Base-by-base conservation (phyloP, 495 filamentous ascomycete species). In the Hypoxylon cercidicola region DNA sequence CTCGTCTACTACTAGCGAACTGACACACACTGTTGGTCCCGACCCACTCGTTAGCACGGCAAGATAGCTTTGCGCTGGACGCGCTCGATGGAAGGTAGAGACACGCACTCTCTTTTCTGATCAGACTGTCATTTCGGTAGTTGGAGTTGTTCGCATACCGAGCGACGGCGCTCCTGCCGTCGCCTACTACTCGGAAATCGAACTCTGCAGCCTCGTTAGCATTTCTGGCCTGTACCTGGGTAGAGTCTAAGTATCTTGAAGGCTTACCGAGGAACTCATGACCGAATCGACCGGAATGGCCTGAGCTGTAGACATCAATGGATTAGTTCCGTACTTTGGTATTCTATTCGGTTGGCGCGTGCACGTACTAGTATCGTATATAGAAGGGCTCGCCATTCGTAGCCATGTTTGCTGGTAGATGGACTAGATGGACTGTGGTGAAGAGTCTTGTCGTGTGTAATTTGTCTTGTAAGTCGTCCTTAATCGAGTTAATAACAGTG, bases 81-180 rank as follows among this genome's bases (percentile, higher is more conserved):
- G 30, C 30, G 30, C 30, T 32, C 8, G 30, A 32, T 20, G 50
- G 13, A 44, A 47, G 32, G 28, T n/a, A n/a, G 20, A 9, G 52
- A 43, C 8, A 56, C 93, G 71, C 83, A 98, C 95, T 98, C 82
- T 98, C 96, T 93, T 98, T 99, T 64, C 96, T 90, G 73, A 99
- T 98, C 68, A 99, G 80, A 62, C 93, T 97, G 78, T 99, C 96
- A 81, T 98, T 98, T 65, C 96, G 89, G 79, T 99, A 99, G 78
- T 98, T 99, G 50, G 95, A 97, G 77, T 99, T 99, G 82, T 99
- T 99, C 40, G 96, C 96, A 78, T 99, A 99, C 71, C 96, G 90
- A 11, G 94, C 93, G 46, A 92, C 91, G 39, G 96, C 95, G 72
- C 93, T 97, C 41, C 91, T 87, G n/a, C 96, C 96, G 75, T 99